These are phyloP conservation scores for Herpetospermum pedunculosum DNA, from an alignment of 306 rosid species.

Conservation along the genomic window DNA sequence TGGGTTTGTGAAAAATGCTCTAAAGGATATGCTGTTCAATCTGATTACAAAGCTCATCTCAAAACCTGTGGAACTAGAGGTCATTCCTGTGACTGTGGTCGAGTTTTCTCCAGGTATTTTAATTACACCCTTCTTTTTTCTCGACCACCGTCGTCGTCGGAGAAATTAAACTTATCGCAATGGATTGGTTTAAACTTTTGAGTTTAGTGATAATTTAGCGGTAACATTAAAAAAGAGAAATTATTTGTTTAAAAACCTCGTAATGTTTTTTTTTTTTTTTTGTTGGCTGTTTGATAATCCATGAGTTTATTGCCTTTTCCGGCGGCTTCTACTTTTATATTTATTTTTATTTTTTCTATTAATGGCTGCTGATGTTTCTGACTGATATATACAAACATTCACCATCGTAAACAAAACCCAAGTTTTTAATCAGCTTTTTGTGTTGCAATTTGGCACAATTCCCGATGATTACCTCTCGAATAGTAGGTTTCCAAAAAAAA, in stretches of 20 bases:
- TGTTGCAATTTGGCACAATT: not conserved
- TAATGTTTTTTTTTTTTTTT: not conserved
- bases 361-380: slow-evolving; percentile 18
- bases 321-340: not conserved
- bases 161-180: not conserved
- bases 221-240: too few species aligned
- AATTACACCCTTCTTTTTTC: not conserved
- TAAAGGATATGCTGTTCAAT: slow-evolving; percentile 87
- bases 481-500: too few species aligned
- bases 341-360: not conserved
- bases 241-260: not conserved
- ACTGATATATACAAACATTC: not conserved
- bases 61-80: slow-evolving; percentile 96
- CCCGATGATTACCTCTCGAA: not conserved
- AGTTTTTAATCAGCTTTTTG: not conserved
- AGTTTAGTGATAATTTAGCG: not conserved
- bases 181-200: not conserved
- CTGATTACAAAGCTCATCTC: slow-evolving; percentile 93
- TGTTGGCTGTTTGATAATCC: not conserved
- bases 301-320: not conserved
- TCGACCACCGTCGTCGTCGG: not conserved
- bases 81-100: slow-evolving; percentile 92
- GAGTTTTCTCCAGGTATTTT: slow-evolving; percentile 56
- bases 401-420: slow-evolving; percentile 1
- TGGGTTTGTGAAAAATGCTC: slow-evolving; percentile 89